Evolutionary conservation across 352 stramenopile genomes (phyloP).

Genomic region (Pythium rhizo-oryzae): DNA sequence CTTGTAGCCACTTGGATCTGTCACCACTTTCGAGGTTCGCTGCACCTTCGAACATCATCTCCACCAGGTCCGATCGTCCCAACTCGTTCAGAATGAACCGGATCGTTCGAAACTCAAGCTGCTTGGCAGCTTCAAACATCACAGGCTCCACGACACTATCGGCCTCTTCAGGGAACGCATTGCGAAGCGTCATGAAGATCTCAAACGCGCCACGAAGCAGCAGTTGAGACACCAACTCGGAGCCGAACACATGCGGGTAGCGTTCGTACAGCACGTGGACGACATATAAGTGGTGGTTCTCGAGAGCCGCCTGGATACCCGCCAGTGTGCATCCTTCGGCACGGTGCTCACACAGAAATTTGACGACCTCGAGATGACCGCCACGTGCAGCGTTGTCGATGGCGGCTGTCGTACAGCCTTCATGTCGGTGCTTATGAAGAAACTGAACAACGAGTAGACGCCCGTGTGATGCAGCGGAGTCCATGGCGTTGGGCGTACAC

Average conservation of each 20-base stretch:
- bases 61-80: background rate
- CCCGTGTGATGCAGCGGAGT: background rate
- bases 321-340: background rate
- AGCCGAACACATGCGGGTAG: background rate
- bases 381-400: background rate
- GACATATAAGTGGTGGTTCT: background rate
- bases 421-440: background rate
- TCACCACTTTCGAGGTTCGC: background rate
- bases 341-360: background rate
- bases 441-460: background rate
- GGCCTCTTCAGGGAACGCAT: background rate
- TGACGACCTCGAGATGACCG: background rate
- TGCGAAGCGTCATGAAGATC: background rate
- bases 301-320: background rate
- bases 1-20: background rate
- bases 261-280: background rate
- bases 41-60: background rate
- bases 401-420: background rate
- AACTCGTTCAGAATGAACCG: background rate
- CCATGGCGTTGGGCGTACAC: background rate
- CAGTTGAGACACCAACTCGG: background rate
- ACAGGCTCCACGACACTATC: background rate
- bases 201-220: background rate
- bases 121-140: constrained; percentile 1
- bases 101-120: background rate